phyloP scores from a whole-genome alignment of 2,329 filamentous ascomycete species.

The Leptographium galeiforme region DNA sequence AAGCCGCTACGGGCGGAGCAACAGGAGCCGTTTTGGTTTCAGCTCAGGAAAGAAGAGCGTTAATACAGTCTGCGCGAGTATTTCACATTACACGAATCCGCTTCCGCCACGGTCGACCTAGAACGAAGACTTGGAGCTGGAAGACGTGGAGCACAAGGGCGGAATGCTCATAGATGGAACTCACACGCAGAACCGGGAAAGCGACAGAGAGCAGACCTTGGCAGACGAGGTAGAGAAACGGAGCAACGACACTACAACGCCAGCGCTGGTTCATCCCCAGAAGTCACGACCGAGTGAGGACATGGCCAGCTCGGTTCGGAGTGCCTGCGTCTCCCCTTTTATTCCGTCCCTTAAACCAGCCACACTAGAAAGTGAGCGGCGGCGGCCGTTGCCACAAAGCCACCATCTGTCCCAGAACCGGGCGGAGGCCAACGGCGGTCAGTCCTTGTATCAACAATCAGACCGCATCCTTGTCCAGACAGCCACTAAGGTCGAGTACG shows the following conservation, averaged over 20 bases:
- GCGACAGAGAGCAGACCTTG: background rate
- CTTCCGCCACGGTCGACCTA: background rate
- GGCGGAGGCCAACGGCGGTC: no score
- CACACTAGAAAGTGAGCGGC: no score
- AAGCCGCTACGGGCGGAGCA: background rate
- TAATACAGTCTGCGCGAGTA: background rate
- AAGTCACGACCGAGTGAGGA: no score
- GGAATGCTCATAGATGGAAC: background rate
- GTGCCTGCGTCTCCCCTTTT: background rate
- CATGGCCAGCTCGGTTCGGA: no score
- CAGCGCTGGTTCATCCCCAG: no score
- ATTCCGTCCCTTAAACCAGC: no score
- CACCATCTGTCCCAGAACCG: no score
- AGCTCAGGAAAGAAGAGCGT: background rate
- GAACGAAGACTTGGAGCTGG: background rate
- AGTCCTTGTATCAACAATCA: background rate
- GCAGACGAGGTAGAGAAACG: background rate
- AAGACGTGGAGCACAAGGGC: background rate
- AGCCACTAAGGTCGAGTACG: slow-evolving; percentile 3
- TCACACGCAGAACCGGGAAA: no score
- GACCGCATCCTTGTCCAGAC: slow-evolving; percentile 6
- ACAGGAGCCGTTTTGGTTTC: background rate
- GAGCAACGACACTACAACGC: no score
- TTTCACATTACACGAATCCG: background rate
- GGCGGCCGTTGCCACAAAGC: no score